A percentile compares a stretch with the other conserved stretches of the same genome.
These are phyloP conservation scores for Eurotiales sp. DNA, from an alignment of 2,329 filamentous ascomycete genomes.

Conservation along the genomic window DNA sequence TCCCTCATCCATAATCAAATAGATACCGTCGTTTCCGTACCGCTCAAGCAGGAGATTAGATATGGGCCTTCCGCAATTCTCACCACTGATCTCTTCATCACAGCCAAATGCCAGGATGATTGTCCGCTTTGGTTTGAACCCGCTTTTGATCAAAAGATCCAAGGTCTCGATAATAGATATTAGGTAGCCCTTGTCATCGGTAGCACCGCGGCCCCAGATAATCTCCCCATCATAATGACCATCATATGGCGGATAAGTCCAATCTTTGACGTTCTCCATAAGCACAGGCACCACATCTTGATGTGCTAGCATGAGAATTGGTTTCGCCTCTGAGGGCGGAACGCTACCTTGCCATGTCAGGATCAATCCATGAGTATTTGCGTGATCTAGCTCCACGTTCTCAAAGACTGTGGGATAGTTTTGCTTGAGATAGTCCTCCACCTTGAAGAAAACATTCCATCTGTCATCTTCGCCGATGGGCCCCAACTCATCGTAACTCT, in stretches of 20 bases:
- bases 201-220: conserved; percentile 54
- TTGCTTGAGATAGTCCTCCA: conserved; percentile 48
- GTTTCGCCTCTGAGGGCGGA: conserved; percentile 46
- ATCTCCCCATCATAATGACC: conserved; percentile 52
- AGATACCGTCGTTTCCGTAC: conserved; percentile 57
- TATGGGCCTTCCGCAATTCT: conserved; percentile 55
- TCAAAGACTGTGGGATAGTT: conserved; percentile 51
- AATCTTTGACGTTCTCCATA: conserved; percentile 47
- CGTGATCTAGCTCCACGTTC: conserved; percentile 47
- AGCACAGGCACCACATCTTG: conserved; percentile 52
- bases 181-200: conserved; percentile 55
- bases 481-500: conserved; percentile 26
- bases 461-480: conserved; percentile 43
- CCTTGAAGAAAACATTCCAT: conserved; percentile 56
- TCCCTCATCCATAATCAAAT: conserved; percentile 61
- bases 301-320: conserved; percentile 52
- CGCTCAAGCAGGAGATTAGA: conserved; percentile 48
- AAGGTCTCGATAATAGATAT: conserved; percentile 52
- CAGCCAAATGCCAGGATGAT: conserved; percentile 61
- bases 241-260: conserved; percentile 53
- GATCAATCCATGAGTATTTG: conserved; percentile 61
- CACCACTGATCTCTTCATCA: conserved; percentile 62
- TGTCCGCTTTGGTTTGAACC: conserved; percentile 54
- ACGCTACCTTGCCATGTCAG: conserved; percentile 56
- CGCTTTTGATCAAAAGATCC: conserved; percentile 51